Percentiles rank a stretch among this genome's conserved stretches.
These are phyloP conservation scores for Fusarium kyushuense DNA, from an alignment of 2,329 filamentous ascomycete genomes.

Conservation along the genomic window DNA sequence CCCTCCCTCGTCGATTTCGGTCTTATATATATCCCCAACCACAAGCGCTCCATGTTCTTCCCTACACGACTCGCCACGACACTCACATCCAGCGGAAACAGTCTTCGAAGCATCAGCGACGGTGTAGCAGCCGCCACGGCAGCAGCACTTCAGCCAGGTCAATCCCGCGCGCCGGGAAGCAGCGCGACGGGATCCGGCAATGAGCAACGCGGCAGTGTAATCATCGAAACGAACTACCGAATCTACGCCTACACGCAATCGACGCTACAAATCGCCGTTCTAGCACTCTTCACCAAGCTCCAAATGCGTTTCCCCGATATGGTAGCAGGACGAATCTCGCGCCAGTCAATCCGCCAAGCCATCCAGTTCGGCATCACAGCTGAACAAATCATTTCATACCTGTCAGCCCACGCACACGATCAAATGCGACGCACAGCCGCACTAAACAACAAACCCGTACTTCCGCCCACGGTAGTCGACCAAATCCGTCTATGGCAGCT, in stretches of 20 bases:
- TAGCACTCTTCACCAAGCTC: slow-evolving; percentile 88
- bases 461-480: slow-evolving; percentile 96
- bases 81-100: slow-evolving; percentile 81
- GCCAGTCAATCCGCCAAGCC: slow-evolving; percentile 87
- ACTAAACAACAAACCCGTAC: slow-evolving; percentile 72
- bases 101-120: slow-evolving; percentile 76
- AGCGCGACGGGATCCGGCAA: slow-evolving; percentile 52
- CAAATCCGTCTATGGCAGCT: slow-evolving; percentile 98
- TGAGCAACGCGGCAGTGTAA: slow-evolving; percentile 81
- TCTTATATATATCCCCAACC: slow-evolving; percentile 79
- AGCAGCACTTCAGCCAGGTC: slow-evolving; percentile 53
- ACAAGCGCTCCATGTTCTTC: slow-evolving; percentile 76
- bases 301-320: slow-evolving; percentile 94
- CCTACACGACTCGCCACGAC: slow-evolving; percentile 95
- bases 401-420: slow-evolving; percentile 92
- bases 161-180: slow-evolving; percentile 53
- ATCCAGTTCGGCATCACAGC: slow-evolving; percentile 92
- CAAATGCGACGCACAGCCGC: slow-evolving; percentile 82
- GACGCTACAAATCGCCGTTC: slow-evolving; percentile 92
- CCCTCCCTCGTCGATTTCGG: slow-evolving; percentile 91
- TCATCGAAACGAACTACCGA: slow-evolving; percentile 98
- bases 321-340: slow-evolving; percentile 90
- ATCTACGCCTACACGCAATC: slow-evolving; percentile 97
- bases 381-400: slow-evolving; percentile 94
- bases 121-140: slow-evolving; percentile 75